These are phyloP conservation scores for Microbotryomycetes sp. DNA, from an alignment of 1,284 basidiomycete species.

Conservation along the genomic window DNA sequence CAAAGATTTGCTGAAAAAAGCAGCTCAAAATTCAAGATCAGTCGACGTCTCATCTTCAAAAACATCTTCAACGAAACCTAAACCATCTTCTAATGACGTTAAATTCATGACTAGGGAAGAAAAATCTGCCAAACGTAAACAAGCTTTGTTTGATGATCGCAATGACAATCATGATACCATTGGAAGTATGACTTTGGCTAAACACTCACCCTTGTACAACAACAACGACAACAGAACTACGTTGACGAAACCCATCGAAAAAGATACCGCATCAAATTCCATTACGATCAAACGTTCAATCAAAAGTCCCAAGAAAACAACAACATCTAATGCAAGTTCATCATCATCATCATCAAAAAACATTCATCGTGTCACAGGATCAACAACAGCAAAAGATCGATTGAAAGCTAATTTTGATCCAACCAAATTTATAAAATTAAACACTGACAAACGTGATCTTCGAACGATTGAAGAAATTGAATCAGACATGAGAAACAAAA, in stretches of 20 bases:
- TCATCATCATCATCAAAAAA: too few species aligned
- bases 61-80: constrained; percentile 4
- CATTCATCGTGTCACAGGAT: too few species aligned
- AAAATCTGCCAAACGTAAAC: constrained; percentile 9
- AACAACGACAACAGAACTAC: too few species aligned
- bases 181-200: constrained; percentile 24
- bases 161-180: constrained; percentile 19
- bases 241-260: too few species aligned
- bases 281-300: background rate
- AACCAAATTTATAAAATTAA: constrained; percentile 20
- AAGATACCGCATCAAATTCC: too few species aligned
- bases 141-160: constrained; percentile 19
- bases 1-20: background rate
- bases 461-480: constrained; percentile 39
- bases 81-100: too few species aligned
- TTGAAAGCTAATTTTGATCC: constrained; percentile 29
- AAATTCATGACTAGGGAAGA: constrained; percentile 18
- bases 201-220: too few species aligned
- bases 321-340: too few species aligned
- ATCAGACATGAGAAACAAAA: constrained; percentile 29
- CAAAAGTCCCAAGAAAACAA: background rate
- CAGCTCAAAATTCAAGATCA: background rate
- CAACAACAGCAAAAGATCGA: constrained; percentile 26
- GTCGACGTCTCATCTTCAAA: constrained; percentile 1
- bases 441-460: constrained; percentile 32